Evolutionary conservation across 1,139 yeast species (phyloP), one percentile per base, ranked within the genome.

Genomic region (Taphrina deformans): DNA sequence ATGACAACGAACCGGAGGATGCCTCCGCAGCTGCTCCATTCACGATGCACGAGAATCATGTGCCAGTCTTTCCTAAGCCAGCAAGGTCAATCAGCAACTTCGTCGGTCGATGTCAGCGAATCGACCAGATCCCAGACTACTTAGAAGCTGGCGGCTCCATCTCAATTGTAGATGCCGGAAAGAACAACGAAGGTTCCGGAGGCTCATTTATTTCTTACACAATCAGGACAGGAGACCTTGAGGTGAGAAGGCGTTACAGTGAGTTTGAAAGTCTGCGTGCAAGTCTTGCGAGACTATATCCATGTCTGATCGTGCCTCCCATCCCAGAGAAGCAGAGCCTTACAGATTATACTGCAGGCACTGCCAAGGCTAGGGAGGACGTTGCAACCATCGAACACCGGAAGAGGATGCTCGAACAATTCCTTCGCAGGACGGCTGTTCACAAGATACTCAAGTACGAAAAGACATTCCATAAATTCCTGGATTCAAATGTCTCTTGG

Each of bases 271-370:
- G 89, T 66, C 80, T 93, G 48, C 78, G 97, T 66, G 85, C 82
- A 44, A 82, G 87, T 2, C 79, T 93, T 27, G 79, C 85, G 5
- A 85, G 85, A 72, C 78, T 89, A 40, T 91, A 89, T 73, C 98
- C 99, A 1, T 85, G 95, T 55, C 76, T 86, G 14, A 81, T 93
- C 4, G 83, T 93, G 4, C 99, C 99, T 1, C 97, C 98, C 0
- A 90, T 95, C 41, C 99, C 99, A 0, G 97, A 92, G 69, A 93
- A 93, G 75, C 96, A 93, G 73, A 79, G 88, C 24, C 73, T 85
- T 70, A 45, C 59, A 16, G 65, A 52, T 26, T 61, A 61, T 33
- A 45, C 55, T 12, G 56, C 58, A 9, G 79, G 82, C 52, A 87
- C 88, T 14, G 76, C 86, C 26, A 82, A 80, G 69, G 87, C 85